These are phyloP conservation scores for Tuctoria greenei DNA, from an alignment of 176 grass and related monocot genomes.

Conservation along the genomic window DNA sequence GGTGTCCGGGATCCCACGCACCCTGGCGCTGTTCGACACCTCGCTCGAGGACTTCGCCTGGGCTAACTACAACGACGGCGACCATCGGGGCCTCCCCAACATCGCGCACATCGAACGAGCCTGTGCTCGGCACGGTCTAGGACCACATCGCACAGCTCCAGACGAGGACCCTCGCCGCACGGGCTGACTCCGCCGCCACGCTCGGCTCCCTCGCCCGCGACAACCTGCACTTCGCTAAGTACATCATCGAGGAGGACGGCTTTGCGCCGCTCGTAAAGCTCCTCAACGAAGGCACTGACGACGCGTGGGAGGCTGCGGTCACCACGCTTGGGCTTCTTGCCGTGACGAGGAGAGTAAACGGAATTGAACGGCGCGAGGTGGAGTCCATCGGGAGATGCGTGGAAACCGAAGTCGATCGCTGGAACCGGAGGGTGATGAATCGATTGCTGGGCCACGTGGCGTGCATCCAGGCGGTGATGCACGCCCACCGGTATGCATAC, in stretches of 20 bases:
- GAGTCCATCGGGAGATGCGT: too few relatives aligned
- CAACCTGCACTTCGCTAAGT: conserved; percentile 68
- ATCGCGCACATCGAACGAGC: conserved; percentile 76
- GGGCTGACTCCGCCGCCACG: conserved; percentile 53
- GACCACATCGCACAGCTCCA: conserved; percentile 70
- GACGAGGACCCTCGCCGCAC: conserved; percentile 47
- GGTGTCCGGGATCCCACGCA: conserved; percentile 55
- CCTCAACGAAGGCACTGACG: conserved; percentile 73
- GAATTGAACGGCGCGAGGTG: too few relatives aligned
- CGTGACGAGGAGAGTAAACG: conserved; percentile 66
- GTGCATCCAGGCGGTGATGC: too few relatives aligned
- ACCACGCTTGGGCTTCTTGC: conserved; percentile 58
- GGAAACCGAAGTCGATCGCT: too few relatives aligned
- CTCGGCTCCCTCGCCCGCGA: conserved; percentile 72
- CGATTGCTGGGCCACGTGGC: too few relatives aligned
- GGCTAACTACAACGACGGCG: conserved; percentile 50
- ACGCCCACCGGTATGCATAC: too few relatives aligned
- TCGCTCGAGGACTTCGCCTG: conserved; percentile 74
- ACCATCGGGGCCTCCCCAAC: conserved; percentile 61
- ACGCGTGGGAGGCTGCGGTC: conserved; percentile 71
- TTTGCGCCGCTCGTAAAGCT: conserved; percentile 71
- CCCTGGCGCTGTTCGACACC: conserved; percentile 64
- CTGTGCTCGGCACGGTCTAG: conserved; percentile 69
- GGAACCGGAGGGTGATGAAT: too few relatives aligned
- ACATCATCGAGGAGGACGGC: conserved; percentile 91